Evolutionary conservation across 2,329 filamentous ascomycete genomes (phyloP).

Genomic region (Eutypella sp.): DNA sequence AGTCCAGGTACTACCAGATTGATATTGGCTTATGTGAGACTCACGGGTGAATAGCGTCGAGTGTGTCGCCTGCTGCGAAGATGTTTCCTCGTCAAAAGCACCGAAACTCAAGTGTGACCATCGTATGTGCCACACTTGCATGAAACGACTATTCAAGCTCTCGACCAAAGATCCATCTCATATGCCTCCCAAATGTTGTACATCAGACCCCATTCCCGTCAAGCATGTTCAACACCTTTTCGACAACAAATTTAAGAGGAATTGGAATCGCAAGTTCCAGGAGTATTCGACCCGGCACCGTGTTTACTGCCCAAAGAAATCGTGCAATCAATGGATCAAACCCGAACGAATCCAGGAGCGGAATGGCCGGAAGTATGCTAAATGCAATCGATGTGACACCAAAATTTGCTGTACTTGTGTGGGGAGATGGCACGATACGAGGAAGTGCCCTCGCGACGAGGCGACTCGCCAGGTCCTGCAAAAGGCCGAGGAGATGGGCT

Average conservation of each 20-base stretch:
- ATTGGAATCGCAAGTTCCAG: constrained; percentile 76
- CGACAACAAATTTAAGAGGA: constrained; percentile 66
- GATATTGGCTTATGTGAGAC: constrained; percentile 17
- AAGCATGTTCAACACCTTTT: constrained; percentile 74
- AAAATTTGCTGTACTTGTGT: constrained; percentile 73
- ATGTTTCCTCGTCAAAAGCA: constrained; percentile 57
- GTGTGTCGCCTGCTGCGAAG: constrained; percentile 70
- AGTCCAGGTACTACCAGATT: constrained; percentile 9
- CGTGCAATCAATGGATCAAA: constrained; percentile 76
- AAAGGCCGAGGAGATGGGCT: constrained; percentile 62
- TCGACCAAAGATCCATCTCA: constrained; percentile 72
- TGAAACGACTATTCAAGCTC: constrained; percentile 68
- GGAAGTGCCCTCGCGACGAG: constrained; percentile 67
- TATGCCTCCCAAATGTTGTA: constrained; percentile 84
- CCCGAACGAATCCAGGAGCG: constrained; percentile 61
- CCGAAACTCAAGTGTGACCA: constrained; percentile 74
- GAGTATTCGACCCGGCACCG: constrained; percentile 71
- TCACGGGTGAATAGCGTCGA: constrained; percentile 47
- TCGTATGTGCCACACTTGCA: constrained; percentile 72
- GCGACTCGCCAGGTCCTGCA: constrained; percentile 59
- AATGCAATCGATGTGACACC: constrained; percentile 65
- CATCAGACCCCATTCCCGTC: constrained; percentile 64
- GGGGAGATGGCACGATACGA: constrained; percentile 64
- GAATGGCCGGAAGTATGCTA: constrained; percentile 59
- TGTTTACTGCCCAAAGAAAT: constrained; percentile 68